Conservation (phyloP, 495 filamentous ascomycete genomes). For the Arthonia radiata region DNA sequence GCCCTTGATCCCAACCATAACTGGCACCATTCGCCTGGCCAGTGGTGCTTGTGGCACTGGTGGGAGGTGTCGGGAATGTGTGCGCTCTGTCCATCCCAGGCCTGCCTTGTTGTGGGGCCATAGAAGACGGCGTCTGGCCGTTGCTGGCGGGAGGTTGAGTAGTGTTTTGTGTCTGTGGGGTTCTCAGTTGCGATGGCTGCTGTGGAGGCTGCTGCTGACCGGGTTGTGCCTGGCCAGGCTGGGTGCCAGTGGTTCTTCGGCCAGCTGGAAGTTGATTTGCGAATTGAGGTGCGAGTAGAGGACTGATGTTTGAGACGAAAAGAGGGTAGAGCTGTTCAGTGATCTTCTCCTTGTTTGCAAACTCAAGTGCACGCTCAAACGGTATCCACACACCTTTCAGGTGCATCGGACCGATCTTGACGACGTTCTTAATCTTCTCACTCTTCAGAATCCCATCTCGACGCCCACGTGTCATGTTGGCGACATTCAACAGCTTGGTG, state of each 20-base stretch:
- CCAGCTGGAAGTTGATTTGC: constrained; percentile 54
- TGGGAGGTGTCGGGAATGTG: constrained; percentile 83
- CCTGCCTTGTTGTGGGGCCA: constrained; percentile 49
- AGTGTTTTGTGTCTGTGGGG: no score
- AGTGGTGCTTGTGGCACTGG: constrained; percentile 77
- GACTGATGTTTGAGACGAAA: constrained; percentile 93
- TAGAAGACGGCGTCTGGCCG: constrained; percentile 39
- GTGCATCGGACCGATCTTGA: constrained; percentile 98
- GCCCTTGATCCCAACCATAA: constrained; percentile 41
- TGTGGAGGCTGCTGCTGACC: constrained; percentile 22
- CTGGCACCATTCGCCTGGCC: constrained; percentile 48
- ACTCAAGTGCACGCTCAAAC: constrained; percentile 85
- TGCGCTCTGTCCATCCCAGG: constrained; percentile 59
- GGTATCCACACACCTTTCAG: constrained; percentile 98
- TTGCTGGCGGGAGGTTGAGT: no score
- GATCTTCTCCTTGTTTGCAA: constrained; percentile 98
- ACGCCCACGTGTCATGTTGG: constrained; percentile 89
- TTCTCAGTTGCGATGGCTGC: constrained; percentile 16
- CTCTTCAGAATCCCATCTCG: constrained; percentile 95
- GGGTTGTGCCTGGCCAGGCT: constrained; percentile 54
- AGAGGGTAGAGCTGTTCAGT: constrained; percentile 85
- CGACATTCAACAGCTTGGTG: constrained; percentile 89
- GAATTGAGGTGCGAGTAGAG: constrained; percentile 80
- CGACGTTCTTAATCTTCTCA: constrained; percentile 86
- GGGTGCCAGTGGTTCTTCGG: constrained; percentile 48